phyloP scores from a whole-genome alignment of 495 filamentous ascomycete species.

The Talaromyces trachyspermus region DNA sequence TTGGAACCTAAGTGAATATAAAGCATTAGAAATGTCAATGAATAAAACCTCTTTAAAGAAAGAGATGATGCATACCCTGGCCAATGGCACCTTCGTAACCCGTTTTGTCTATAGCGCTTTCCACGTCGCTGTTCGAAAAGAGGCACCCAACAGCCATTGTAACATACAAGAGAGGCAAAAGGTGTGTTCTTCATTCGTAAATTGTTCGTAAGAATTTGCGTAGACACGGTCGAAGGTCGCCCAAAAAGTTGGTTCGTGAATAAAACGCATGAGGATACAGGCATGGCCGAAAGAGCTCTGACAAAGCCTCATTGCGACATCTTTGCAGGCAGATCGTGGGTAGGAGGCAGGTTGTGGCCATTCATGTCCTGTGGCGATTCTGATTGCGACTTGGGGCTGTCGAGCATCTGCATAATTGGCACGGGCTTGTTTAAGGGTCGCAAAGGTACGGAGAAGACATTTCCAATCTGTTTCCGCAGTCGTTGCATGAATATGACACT shows the following conservation, averaged over 20 bases:
- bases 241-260: constrained; percentile 86
- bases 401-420: constrained; percentile 47
- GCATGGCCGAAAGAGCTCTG: constrained; percentile 76
- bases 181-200: constrained; percentile 64
- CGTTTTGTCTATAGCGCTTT: constrained; percentile 37
- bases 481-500: constrained; percentile 78
- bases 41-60: background rate
- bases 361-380: constrained; percentile 52
- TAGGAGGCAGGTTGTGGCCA: constrained; percentile 33
- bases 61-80: constrained; percentile 54
- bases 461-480: constrained; percentile 79
- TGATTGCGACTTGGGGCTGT: constrained; percentile 62
- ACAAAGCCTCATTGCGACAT: constrained; percentile 60
- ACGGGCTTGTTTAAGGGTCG: constrained; percentile 14
- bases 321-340: constrained; percentile 65
- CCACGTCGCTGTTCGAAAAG: constrained; percentile 50
- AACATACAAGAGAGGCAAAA: constrained; percentile 81
- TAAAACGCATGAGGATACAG: constrained; percentile 71
- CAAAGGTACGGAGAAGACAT: constrained; percentile 43
- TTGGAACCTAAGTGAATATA: constrained; percentile 52
- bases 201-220: constrained; percentile 58
- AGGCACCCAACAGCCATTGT: constrained; percentile 82
- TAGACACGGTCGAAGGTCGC: constrained; percentile 73
- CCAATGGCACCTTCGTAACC: constrained; percentile 70
- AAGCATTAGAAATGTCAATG: background rate